Base-by-base conservation (phyloP, 805 yeast genomes). In the Wickerhamiella allomyrinae region DNA sequence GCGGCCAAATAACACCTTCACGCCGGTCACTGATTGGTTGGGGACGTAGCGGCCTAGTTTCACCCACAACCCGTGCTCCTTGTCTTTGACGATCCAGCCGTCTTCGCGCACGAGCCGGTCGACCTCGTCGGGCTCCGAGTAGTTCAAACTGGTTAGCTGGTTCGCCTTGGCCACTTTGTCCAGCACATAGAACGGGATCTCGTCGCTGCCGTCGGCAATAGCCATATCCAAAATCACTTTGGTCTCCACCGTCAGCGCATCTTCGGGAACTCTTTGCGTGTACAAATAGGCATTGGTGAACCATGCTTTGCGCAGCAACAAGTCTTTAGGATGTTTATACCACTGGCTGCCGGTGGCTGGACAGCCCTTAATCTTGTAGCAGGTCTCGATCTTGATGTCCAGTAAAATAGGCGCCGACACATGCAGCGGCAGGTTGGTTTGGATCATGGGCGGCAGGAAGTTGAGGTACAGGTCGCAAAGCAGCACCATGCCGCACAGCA, bases 1-100 rank as follows among this genome's bases (percentile, higher is more conserved):
- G 2, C 57, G 55, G 1, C 94, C 93, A 62, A 76, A 86, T 27
- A 87, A 60, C 1, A 84, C 67, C 48, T 81, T 84, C 10, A 85
- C 51, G 2, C 70, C 82, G 7, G 76, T 70, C 6, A 79, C 57
- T 1, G 76, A 64, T 17, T 57, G 45, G 9, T 55, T 49, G 20
- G 57, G 57, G 22, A 55, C 51, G 29, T 58, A 66, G 4, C 53
- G 43, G 5, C 76, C 84, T 40, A 64, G 64, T 47, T 72, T 71
- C 23, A 73, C 63, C 87, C 86, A 80, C 11, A 80, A 52, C 7
- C 80, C 79, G 49, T 64, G 50, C 4, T 37, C 36, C 9, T 17
- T n/a, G 39, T 46, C 51, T 36, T 35, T 41, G 51, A 55, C 27
- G 48, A 46, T 19, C 67, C 63, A 33, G 65, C 73, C 46, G 56